These are phyloP conservation scores for Erodium trifolium DNA, from an alignment of 441 rosid genomes.

Conservation along the genomic window DNA sequence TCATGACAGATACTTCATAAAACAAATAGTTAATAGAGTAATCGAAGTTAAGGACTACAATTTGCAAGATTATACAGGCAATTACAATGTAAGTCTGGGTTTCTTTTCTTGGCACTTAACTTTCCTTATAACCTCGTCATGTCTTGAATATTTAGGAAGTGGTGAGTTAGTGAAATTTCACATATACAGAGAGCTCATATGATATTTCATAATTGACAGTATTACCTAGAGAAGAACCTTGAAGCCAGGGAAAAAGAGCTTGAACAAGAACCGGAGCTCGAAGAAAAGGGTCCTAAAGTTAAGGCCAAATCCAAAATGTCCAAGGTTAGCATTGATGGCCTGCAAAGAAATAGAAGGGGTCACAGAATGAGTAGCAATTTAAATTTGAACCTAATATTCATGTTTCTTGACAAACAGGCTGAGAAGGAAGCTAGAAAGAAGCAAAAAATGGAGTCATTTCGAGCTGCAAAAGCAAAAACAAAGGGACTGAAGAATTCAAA, in stretches of 20 bases:
- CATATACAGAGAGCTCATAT: not conserved
- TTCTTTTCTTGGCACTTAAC: not conserved
- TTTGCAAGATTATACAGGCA: slow-evolving; percentile 74
- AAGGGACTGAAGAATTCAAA: slow-evolving; percentile 78
- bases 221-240: slow-evolving; percentile 84
- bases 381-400: not conserved
- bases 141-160: no score
- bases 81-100: slow-evolving; percentile 53
- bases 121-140: no score
- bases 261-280: slow-evolving; percentile 54
- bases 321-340: slow-evolving; percentile 32
- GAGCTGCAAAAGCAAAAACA: slow-evolving; percentile 81
- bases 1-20: slow-evolving; percentile 83
- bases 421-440: slow-evolving; percentile 92
- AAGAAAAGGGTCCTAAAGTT: slow-evolving; percentile 77
- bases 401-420: slow-evolving; percentile 34
- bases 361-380: no score
- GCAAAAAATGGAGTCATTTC: slow-evolving; percentile 78
- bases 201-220: slow-evolving; percentile 32
- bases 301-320: slow-evolving; percentile 97
- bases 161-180: no score
- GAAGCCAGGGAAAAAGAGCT: slow-evolving; percentile 65
- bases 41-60: slow-evolving; percentile 61
- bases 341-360: not conserved
- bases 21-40: slow-evolving; percentile 91